Percentiles rank a stretch among this genome's conserved stretches.
These are phyloP conservation scores for Melanomma pulvis-pyrius DNA, from an alignment of 495 filamentous ascomycete genomes.

Conservation along the genomic window DNA sequence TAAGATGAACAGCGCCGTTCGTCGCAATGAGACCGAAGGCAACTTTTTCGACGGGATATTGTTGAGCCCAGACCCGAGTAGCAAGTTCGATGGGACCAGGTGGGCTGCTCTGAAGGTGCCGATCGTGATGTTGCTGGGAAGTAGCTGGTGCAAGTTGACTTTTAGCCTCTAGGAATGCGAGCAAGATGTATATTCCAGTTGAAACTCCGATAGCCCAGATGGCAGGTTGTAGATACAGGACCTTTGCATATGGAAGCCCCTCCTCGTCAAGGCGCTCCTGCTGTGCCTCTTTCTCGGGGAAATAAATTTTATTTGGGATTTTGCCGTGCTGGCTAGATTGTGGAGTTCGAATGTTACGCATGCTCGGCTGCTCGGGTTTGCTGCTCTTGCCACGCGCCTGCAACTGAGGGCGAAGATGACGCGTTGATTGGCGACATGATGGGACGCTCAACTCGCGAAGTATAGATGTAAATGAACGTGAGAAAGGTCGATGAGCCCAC, in stretches of 20 bases:
- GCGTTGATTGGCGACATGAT: neutral
- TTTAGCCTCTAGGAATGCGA: slow-evolving; percentile 19
- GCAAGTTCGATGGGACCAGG: slow-evolving; percentile 4
- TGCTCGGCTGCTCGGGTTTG: neutral
- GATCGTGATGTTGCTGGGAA: neutral
- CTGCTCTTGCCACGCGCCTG: neutral
- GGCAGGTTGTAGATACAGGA: neutral
- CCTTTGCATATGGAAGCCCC: neutral
- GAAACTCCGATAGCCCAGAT: slow-evolving; percentile 3
- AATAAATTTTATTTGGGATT: neutral
- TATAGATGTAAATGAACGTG: neutral
- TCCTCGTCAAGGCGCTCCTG: neutral
- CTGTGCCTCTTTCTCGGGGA: neutral
- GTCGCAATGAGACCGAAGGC: slow-evolving; percentile 11
- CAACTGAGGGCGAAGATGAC: neutral
- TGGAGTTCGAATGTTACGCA: neutral
- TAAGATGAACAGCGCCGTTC: slow-evolving; percentile 18
- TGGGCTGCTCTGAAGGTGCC: neutral
- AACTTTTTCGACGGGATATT: slow-evolving; percentile 2
- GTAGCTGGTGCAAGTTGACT: neutral
- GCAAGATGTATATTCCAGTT: slow-evolving; percentile 3
- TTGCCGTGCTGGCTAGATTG: neutral
- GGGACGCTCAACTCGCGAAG: neutral
- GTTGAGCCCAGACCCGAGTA: neutral
- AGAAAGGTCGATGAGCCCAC: neutral